Conservation (phyloP, 768 basidiomycete genomes). For the Lactarius hatsudake region DNA sequence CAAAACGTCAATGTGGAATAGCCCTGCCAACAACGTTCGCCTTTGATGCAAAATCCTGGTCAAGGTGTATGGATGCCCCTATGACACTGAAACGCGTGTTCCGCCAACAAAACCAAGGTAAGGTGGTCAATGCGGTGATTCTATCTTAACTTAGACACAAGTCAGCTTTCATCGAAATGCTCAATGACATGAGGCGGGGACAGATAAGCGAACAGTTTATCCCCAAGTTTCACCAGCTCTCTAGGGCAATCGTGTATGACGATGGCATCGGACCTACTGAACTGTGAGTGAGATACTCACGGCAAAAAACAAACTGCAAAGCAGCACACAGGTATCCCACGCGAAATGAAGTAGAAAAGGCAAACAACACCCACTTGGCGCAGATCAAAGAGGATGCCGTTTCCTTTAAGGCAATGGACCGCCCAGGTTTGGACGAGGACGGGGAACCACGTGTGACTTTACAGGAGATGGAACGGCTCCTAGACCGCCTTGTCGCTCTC, state of each 20-base stretch:
- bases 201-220: conserved; percentile 45
- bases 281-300: conserved; percentile 45
- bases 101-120: conserved; percentile 81
- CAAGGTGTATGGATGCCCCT: conserved; percentile 54
- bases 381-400: conserved; percentile 40
- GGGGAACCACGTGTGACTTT: conserved; percentile 35
- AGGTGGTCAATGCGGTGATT: background rate
- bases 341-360: conserved; percentile 64
- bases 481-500: conserved; percentile 63
- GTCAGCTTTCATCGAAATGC: conserved; percentile 68
- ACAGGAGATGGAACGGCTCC: conserved; percentile 42
- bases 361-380: conserved; percentile 55
- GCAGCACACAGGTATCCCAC: conserved; percentile 57
- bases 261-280: conserved; percentile 84
- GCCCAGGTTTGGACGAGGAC: conserved; percentile 45
- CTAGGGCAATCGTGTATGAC: conserved; percentile 54
- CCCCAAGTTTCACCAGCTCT: conserved; percentile 52
- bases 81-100: conserved; percentile 71
- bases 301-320: background rate
- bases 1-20: conserved; percentile 46
- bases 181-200: conserved; percentile 87
- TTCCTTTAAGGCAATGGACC: conserved; percentile 47
- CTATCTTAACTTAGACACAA: background rate
- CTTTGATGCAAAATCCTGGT: conserved; percentile 81
- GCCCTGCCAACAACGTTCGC: conserved; percentile 58